A percentile compares a stretch with the other conserved stretches of the same genome.
These are phyloP conservation scores for Piper betle DNA, from an alignment of 164 flowering plant genomes.

Conservation along the genomic window DNA sequence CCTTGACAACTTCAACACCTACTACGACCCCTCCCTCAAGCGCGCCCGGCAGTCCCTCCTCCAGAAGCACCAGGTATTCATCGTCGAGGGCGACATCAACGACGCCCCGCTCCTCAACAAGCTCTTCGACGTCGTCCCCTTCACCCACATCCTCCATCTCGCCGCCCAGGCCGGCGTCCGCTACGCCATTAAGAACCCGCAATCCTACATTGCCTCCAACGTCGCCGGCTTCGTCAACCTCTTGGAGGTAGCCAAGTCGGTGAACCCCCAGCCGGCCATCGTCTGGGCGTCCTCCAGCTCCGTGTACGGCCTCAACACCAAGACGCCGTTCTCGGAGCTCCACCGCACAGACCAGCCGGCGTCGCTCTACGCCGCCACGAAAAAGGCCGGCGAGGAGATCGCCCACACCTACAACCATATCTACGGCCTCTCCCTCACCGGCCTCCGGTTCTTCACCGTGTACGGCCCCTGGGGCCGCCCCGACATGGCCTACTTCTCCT, in stretches of 20 bases:
- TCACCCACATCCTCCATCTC: conserved; percentile 84
- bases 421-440: conserved; percentile 79
- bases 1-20: conserved; percentile 74
- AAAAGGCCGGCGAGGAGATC: conserved; percentile 89
- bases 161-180: conserved; percentile 93
- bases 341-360: conserved; percentile 89
- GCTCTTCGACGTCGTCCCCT: conserved; percentile 74
- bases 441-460: conserved; percentile 75
- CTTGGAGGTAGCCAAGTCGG: conserved; percentile 52
- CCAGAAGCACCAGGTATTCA: conserved; percentile 39
- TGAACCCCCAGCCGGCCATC: conserved; percentile 72
- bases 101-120: conserved; percentile 41
- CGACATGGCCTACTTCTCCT: conserved; percentile 94
- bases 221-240: conserved; percentile 75
- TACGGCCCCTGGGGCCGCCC: conserved; percentile 95
- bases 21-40: conserved; percentile 73
- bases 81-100: conserved; percentile 76
- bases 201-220: conserved; percentile 67
- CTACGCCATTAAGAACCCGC: conserved; percentile 87
- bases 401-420: conserved; percentile 92
- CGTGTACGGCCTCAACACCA: conserved; percentile 76
- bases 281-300: conserved; percentile 95
- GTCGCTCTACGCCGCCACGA: conserved; percentile 85
- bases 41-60: conserved; percentile 54
- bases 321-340: conserved; percentile 63